phyloP scores from a whole-genome alignment of 805 yeast genomes.

The Kurtzmaniella cleridarum region DNA sequence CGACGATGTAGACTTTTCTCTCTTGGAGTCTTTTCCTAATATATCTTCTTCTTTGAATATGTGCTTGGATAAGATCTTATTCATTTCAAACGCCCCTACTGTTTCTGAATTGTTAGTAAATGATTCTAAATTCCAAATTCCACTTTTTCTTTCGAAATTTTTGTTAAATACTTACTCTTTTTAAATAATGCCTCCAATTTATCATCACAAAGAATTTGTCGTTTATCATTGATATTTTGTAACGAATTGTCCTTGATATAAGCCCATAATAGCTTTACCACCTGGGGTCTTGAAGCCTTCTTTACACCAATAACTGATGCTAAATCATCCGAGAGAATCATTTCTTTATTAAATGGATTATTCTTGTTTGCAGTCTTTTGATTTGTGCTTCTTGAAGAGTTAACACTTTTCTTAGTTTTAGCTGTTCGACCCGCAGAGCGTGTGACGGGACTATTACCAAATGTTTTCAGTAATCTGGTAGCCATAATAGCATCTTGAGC shows the following conservation, averaged over 20 bases:
- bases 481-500: slow-evolving; percentile 51
- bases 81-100: slow-evolving; percentile 55
- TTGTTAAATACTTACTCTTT: slow-evolving; percentile 27
- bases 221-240: slow-evolving; percentile 62
- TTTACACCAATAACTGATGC: slow-evolving; percentile 39
- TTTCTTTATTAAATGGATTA: slow-evolving; percentile 38
- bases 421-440: slow-evolving; percentile 15
- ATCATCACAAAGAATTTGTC: slow-evolving; percentile 63
- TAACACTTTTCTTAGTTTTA: not conserved
- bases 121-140: not conserved
- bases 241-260: slow-evolving; percentile 58
- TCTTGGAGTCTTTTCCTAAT: slow-evolving; percentile 3
- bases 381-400: slow-evolving; percentile 5
- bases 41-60: slow-evolving; percentile 30
- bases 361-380: slow-evolving; percentile 15
- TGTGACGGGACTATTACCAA: slow-evolving; percentile 14
- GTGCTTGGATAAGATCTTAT: slow-evolving; percentile 49
- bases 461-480: slow-evolving; percentile 38
- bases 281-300: slow-evolving; percentile 58
- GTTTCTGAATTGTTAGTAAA: slow-evolving; percentile 16
- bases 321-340: slow-evolving; percentile 47
- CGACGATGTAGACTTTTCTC: not conserved
- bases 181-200: slow-evolving; percentile 56
- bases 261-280: slow-evolving; percentile 65
- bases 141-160: not conserved